phyloP scores from a whole-genome alignment of 2,329 filamentous ascomycete genomes.

The Diplodia sapinea region DNA sequence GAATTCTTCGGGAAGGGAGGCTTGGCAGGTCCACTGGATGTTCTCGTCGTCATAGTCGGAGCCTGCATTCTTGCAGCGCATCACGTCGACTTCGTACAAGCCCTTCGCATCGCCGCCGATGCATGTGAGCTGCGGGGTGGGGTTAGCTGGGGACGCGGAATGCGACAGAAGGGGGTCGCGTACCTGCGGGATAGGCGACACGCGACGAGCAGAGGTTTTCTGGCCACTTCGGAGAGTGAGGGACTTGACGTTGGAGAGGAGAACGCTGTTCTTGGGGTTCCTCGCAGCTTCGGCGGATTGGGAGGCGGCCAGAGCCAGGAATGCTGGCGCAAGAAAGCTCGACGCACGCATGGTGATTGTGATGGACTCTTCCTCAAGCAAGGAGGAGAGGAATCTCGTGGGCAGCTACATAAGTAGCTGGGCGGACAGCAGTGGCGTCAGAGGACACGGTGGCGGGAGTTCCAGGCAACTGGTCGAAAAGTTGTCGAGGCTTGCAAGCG shows the following conservation, averaged over 20 bases:
- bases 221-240: slow-evolving; percentile 75
- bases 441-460: slow-evolving; percentile 29
- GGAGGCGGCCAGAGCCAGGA: slow-evolving; percentile 41
- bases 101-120: slow-evolving; percentile 64
- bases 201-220: slow-evolving; percentile 76
- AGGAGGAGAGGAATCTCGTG: slow-evolving; percentile 2
- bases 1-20: slow-evolving; percentile 65
- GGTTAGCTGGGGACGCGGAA: background rate
- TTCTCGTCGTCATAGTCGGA: slow-evolving; percentile 77
- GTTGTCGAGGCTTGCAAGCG: background rate
- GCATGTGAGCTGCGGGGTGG: slow-evolving; percentile 68
- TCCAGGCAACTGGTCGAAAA: background rate
- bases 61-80: slow-evolving; percentile 90
- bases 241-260: slow-evolving; percentile 71
- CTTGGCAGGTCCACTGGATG: slow-evolving; percentile 90
- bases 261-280: slow-evolving; percentile 57
- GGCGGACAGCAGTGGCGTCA: slow-evolving; percentile 23
- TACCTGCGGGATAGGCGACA: slow-evolving; percentile 70
- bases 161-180: background rate
- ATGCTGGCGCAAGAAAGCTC: slow-evolving; percentile 41
- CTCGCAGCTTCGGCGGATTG: slow-evolving; percentile 40
- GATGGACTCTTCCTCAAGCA: slow-evolving; percentile 8
- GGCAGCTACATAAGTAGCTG: slow-evolving; percentile 19
- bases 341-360: slow-evolving; percentile 40
- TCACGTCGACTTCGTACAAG: slow-evolving; percentile 75